phyloP scores from a whole-genome alignment of 2,329 filamentous ascomycete genomes.

The Xylariales sp. region DNA sequence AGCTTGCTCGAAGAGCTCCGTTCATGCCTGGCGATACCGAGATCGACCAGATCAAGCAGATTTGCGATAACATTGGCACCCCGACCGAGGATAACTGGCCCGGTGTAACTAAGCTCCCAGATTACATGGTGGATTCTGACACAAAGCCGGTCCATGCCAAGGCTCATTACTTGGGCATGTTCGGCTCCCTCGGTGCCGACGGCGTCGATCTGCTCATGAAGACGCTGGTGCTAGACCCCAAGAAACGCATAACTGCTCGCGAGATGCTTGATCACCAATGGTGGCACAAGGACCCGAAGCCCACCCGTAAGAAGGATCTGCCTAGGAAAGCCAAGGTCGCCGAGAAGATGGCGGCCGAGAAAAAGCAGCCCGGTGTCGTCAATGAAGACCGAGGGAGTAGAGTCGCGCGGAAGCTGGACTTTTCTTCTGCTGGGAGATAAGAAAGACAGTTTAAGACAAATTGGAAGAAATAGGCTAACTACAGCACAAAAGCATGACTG shows the following conservation, averaged over 20 bases:
- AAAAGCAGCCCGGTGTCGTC: slow-evolving; percentile 67
- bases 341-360: slow-evolving; percentile 77
- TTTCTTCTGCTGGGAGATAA: slow-evolving; percentile 55
- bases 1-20: slow-evolving; percentile 77
- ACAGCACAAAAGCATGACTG: too few species aligned
- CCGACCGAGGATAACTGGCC: slow-evolving; percentile 96
- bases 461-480: too few species aligned
- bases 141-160: slow-evolving; percentile 57
- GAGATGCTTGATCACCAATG: slow-evolving; percentile 78
- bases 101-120: slow-evolving; percentile 74
- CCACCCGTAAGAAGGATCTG: slow-evolving; percentile 76
- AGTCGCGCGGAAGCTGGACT: slow-evolving; percentile 79
- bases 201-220: slow-evolving; percentile 86
- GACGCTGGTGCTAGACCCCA: slow-evolving; percentile 83
- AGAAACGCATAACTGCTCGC: slow-evolving; percentile 71
- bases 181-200: slow-evolving; percentile 73
- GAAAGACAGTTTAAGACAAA: too few species aligned
- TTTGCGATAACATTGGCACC: slow-evolving; percentile 81
- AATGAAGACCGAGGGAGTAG: slow-evolving; percentile 67
- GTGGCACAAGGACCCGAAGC: slow-evolving; percentile 80
- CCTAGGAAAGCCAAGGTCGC: slow-evolving; percentile 71
- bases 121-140: slow-evolving; percentile 69
- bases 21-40: slow-evolving; percentile 83
- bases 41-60: slow-evolving; percentile 78
- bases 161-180: slow-evolving; percentile 70